Evolutionary conservation across 2,329 filamentous ascomycete genomes (phyloP), one percentile per base, ranked within the genome.

Genomic region (Fusarium odoratissimum): DNA sequence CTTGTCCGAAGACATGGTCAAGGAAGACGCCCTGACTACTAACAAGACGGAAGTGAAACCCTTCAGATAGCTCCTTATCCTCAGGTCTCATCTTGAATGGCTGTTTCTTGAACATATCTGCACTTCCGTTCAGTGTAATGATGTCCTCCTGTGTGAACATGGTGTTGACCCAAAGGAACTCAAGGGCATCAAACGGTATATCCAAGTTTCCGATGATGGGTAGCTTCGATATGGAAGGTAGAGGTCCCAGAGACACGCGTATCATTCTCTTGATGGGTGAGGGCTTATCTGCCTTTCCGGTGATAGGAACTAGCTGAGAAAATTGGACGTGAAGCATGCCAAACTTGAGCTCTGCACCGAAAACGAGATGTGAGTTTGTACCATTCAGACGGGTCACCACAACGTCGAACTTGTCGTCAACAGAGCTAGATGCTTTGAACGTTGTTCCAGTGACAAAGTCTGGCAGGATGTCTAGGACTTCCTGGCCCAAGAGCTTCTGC

Each of bases 191-290:
- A 3, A 55, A 55, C 0, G 52, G 52, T 44, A 55, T 55, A 0
- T 55, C 52, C 25, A 55, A 0, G 0, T 55, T 55, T 31, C 52
- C 52, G 0, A 55, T 8, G 3, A 55, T 55, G 0, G 52, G 52
- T 0, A 55, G 11, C 11, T 55, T 55, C 0, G 52, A 44, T 0
- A 55, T 55, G 0, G 52, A 55, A 0, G 52, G 52, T 0, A 55
- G 6, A 23, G 52, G 52, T 0, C 37, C 52, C 21, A 55, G 16
- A 0, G 52, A 55, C 3, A 55, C 52, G 0, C 52, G 52, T 19
- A 55, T 55, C 13, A 55, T 0, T 55, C 37, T 55, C 11, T 55
- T 55, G 0, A 11, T 23, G 0, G 52, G 52, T 0, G 19, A 31
- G 0, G 52, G 37, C 2, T 55, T 42, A 0, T 44, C 37, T 1